Base-by-base conservation (phyloP, 495 filamentous ascomycete genomes). In the Chaetomium tenue region DNA sequence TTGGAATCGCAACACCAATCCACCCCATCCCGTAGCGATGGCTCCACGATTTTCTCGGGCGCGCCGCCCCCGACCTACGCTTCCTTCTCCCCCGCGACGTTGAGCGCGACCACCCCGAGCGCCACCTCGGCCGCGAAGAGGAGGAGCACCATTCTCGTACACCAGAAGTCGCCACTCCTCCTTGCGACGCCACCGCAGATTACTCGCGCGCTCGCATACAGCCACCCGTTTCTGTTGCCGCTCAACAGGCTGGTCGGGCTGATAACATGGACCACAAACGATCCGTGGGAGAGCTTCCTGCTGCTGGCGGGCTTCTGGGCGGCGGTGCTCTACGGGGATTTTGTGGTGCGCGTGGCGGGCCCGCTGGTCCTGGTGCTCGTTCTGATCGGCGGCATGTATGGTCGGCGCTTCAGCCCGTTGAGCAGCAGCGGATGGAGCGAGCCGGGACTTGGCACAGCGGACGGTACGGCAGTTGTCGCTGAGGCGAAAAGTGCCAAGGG, bases 281-380 rank as follows among this genome's bases (percentile, higher is more conserved):
- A 99, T 68, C 87, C 92, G 2, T 98, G 93, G 93, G 91, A 97
- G 78, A 95, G 91, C 80, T 99, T 99, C 76, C 79, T 99, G 54
- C 73, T 98, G 33, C 81, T 99, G 15, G 85, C 87, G 2, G 79
- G 72, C 5, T 99, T 96, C 71, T 99, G 94, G 94, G 87, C 85
- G 0, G 74, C 88, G 9, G 87, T 90, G 2, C 79, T 97, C 2
- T 98, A 97, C 73, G 92, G 92, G 47, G 93, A 96, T 75, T 77
- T 81, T 23, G 79, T 96, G 23, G 82, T 97, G 67, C 82, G 88
- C 48, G 87, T 85, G 75, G 87, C 89, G 2, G 95, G 95, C 8
- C 94, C 94, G 16, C 79, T 97, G 53, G 79, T 96, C 20, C 77
- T 93, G 25, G 93, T 97, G 23, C 68, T 88, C 58, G 79, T 82